Evolutionary conservation across 148 eudicot species (phyloP).

Genomic region (Hydrangea macrophylla): DNA sequence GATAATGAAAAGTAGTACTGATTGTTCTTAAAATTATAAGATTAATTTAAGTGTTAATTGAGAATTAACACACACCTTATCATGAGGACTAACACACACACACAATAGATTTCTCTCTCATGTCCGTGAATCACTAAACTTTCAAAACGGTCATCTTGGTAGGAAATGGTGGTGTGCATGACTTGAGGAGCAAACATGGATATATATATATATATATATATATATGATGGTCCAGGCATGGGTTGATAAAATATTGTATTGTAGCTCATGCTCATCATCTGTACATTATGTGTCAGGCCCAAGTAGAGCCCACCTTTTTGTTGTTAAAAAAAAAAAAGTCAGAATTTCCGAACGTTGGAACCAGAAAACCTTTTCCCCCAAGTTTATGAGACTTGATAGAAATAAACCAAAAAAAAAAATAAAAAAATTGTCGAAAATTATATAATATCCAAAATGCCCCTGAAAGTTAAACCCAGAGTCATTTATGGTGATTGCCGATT

Average conservation of each 20-base stretch:
- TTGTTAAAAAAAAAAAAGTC: not conserved
- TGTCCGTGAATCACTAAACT: not conserved
- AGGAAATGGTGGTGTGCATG: not conserved
- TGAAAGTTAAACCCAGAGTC: not conserved
- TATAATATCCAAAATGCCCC: not conserved
- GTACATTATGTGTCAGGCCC: not conserved
- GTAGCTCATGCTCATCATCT: too few species aligned
- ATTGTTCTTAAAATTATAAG: too few species aligned
- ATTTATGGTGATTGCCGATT: not conserved
- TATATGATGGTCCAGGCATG: slow-evolving; percentile 14
- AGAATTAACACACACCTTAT: too few species aligned
- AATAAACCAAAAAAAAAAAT: too few species aligned
- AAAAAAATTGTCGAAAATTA: too few species aligned
- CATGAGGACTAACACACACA: too few species aligned
- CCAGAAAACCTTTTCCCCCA: not conserved
- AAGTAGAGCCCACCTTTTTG: not conserved
- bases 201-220: too few species aligned
- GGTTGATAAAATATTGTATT: slow-evolving; percentile 8
- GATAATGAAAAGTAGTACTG: too few species aligned
- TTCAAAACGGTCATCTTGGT: not conserved
- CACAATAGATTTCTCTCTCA: not conserved
- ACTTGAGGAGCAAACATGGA: too few species aligned
- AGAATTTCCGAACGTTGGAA: not conserved
- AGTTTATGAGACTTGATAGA: too few species aligned
- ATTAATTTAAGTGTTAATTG: too few species aligned